These are phyloP conservation scores for Geotrichum cucujoidarum DNA, from an alignment of 1,139 yeast genomes.

Conservation along the genomic window DNA sequence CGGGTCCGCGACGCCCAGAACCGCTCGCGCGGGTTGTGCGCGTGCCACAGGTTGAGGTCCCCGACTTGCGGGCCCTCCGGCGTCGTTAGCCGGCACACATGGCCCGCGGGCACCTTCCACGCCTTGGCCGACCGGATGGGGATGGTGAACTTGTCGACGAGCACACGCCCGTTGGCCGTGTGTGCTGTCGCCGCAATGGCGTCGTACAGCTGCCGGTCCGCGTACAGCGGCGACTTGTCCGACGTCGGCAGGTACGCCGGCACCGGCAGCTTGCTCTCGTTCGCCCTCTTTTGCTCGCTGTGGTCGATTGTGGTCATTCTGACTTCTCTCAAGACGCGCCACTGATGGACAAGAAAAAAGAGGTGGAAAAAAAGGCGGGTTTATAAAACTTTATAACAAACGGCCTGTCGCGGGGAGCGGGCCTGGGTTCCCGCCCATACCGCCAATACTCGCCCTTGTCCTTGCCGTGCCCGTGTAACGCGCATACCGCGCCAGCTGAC, in stretches of 20 bases:
- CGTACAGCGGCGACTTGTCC: conserved; percentile 47
- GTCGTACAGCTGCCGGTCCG: conserved; percentile 46
- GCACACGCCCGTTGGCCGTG: conserved; percentile 25
- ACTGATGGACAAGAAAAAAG: no score
- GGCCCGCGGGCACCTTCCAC: conserved; percentile 55
- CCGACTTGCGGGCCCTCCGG: conserved; percentile 71
- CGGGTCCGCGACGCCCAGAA: conserved; percentile 69
- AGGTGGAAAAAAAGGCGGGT: no score
- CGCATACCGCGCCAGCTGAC: no score
- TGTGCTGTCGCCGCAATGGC: conserved; percentile 42
- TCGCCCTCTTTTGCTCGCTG: conserved; percentile 12
- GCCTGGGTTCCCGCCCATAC: no score
- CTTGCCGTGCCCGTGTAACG: no score
- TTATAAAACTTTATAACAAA: no score
- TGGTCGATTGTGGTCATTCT: conserved; percentile 10
- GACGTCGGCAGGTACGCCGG: conserved; percentile 54
- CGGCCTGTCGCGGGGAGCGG: no score
- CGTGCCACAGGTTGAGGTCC: conserved; percentile 61
- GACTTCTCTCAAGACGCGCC: no score
- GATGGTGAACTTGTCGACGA: conserved; percentile 41
- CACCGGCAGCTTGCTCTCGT: conserved; percentile 16
- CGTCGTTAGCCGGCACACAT: conserved; percentile 54
- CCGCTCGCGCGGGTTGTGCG: conserved; percentile 56
- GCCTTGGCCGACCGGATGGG: conserved; percentile 57
- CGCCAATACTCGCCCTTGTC: no score